These are phyloP conservation scores for Astrothelium macrocarpum DNA, from an alignment of 495 filamentous ascomycete species.

Conservation along the genomic window DNA sequence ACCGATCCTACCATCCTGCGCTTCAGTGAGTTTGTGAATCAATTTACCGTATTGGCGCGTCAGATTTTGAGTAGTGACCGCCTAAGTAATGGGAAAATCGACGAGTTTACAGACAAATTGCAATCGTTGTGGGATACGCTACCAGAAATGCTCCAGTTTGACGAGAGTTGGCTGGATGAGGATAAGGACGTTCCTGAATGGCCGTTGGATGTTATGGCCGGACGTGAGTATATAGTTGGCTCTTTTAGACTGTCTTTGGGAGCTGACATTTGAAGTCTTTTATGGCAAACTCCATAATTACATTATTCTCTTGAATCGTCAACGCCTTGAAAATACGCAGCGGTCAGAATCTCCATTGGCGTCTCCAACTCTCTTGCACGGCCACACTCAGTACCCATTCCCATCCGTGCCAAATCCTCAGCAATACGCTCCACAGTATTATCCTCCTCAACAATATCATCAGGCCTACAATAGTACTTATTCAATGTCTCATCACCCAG, in stretches of 20 bases:
- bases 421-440: background rate
- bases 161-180: slow-evolving; percentile 36
- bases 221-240: slow-evolving; percentile 20
- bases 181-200: slow-evolving; percentile 34
- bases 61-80: slow-evolving; percentile 36
- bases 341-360: slow-evolving; percentile 12
- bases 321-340: slow-evolving; percentile 27
- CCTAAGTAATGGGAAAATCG: slow-evolving; percentile 34
- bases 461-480: background rate
- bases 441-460: background rate
- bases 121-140: slow-evolving; percentile 34
- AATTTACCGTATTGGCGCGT: slow-evolving; percentile 39
- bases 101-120: slow-evolving; percentile 37
- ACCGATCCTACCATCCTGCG: slow-evolving; percentile 33
- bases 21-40: slow-evolving; percentile 34
- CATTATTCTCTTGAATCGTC: slow-evolving; percentile 39
- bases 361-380: slow-evolving; percentile 2
- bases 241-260: background rate
- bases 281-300: slow-evolving; percentile 39
- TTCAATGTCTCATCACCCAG: background rate
- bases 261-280: slow-evolving; percentile 22
- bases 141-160: slow-evolving; percentile 36
- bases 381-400: background rate
- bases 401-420: background rate
- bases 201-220: slow-evolving; percentile 37